phyloP scores from a whole-genome alignment of 1,139 yeast species.

The Protomyces lactucae-debilis region DNA sequence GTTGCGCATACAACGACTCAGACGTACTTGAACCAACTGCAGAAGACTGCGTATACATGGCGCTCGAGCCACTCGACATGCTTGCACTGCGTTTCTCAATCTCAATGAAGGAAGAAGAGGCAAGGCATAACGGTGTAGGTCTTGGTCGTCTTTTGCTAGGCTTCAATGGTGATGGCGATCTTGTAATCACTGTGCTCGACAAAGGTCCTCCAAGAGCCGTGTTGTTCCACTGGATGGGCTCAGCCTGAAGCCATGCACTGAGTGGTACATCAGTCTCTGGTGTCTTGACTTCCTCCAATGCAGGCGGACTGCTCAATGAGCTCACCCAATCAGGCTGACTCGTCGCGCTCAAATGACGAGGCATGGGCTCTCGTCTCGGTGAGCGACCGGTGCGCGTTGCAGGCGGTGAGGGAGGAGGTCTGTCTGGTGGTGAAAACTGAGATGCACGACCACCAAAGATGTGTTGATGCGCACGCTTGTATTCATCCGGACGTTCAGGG shows the following conservation, averaged over 20 bases:
- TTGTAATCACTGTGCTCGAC: neutral
- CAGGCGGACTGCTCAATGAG: neutral
- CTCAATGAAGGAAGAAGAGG: neutral
- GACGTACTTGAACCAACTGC: neutral
- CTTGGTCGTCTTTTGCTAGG: neutral
- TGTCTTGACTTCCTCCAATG: neutral
- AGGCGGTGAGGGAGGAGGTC: neutral
- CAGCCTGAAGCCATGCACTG: neutral
- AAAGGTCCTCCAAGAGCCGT: neutral
- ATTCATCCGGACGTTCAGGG: neutral
- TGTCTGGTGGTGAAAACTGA: neutral
- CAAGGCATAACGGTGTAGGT: neutral
- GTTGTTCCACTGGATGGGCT: neutral
- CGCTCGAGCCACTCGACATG: neutral
- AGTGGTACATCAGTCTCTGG: neutral
- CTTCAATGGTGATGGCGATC: neutral
- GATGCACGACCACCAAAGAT: neutral
- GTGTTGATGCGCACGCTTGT: neutral
- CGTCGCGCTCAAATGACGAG: neutral
- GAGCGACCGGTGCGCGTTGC: neutral
- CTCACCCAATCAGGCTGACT: neutral
- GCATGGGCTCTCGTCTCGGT: too few relatives aligned
- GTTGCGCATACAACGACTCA: neutral
- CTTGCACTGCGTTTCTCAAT: neutral
- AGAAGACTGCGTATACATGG: neutral